Percentiles rank a stretch among this genome's conserved stretches.
These are phyloP conservation scores for Phytopythium delawarense DNA, from an alignment of 352 stramenopile genomes.

Conservation along the genomic window DNA sequence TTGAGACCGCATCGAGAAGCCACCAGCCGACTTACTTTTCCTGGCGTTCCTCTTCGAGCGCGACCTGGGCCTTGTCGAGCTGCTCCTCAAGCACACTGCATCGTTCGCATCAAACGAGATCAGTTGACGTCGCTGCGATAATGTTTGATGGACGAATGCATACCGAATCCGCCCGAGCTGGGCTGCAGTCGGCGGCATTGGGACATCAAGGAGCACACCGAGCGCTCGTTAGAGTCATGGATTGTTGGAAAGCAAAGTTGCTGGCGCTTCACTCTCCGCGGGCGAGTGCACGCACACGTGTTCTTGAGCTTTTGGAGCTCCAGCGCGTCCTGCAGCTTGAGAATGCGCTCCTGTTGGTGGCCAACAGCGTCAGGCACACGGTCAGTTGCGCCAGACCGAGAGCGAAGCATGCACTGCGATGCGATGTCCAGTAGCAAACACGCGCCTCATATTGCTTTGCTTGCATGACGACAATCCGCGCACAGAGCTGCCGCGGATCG, in stretches of 20 bases:
- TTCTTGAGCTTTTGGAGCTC: slow-evolving; percentile 83
- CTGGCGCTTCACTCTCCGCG: background rate
- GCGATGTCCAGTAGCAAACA: background rate
- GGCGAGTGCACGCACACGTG: slow-evolving; percentile 38
- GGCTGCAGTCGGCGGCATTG: slow-evolving; percentile 20
- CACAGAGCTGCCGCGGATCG: background rate
- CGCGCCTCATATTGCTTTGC: slow-evolving; percentile 61
- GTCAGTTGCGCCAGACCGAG: background rate
- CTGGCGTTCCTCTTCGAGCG: slow-evolving; percentile 60
- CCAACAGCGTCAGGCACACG: background rate
- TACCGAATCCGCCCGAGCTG: slow-evolving; percentile 63
- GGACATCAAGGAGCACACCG: background rate
- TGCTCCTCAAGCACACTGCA: slow-evolving; percentile 56
- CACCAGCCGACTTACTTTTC: slow-evolving; percentile 44
- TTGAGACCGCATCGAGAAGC: background rate
- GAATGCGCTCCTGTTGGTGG: slow-evolving; percentile 49
- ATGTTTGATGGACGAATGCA: background rate
- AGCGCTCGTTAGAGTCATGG: background rate
- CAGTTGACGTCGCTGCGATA: background rate
- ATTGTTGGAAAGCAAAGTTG: background rate
- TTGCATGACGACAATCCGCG: slow-evolving; percentile 25
- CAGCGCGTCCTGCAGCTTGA: slow-evolving; percentile 75
- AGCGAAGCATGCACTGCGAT: background rate
- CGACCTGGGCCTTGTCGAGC: slow-evolving; percentile 52
- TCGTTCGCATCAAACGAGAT: background rate